Percentiles rank a stretch among this genome's conserved stretches.
Evolutionary conservation across 2,329 filamentous ascomycete species (phyloP).

Genomic region (Aspergillus sp.): DNA sequence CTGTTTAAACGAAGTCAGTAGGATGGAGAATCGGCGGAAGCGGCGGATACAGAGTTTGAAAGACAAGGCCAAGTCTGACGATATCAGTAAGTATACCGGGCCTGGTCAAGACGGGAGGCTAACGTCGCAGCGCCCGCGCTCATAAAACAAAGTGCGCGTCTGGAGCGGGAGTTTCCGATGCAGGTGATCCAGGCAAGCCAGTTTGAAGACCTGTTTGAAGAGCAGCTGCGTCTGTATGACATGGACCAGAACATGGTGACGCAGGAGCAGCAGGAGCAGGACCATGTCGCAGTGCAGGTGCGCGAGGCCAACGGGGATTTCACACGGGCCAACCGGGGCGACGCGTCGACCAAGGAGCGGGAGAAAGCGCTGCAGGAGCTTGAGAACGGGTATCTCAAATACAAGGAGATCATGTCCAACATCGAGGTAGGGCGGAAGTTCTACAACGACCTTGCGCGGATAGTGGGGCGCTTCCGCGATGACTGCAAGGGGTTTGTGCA

Average conservation of each 20-base stretch:
- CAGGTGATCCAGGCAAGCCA: slow-evolving; percentile 78
- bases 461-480: slow-evolving; percentile 77
- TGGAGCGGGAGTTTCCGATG: slow-evolving; percentile 79
- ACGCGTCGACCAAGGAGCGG: slow-evolving; percentile 60
- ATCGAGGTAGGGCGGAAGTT: slow-evolving; percentile 88
- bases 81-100: slow-evolving; percentile 54
- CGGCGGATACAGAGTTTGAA: slow-evolving; percentile 70
- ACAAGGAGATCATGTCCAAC: slow-evolving; percentile 90
- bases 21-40: slow-evolving; percentile 70
- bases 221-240: slow-evolving; percentile 72
- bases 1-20: slow-evolving; percentile 72
- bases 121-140: slow-evolving; percentile 57
- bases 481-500: slow-evolving; percentile 70
- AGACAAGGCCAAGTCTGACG: slow-evolving; percentile 73
- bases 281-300: slow-evolving; percentile 58
- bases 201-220: slow-evolving; percentile 85
- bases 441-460: slow-evolving; percentile 88
- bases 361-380: slow-evolving; percentile 79
- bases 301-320: slow-evolving; percentile 71
- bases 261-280: slow-evolving; percentile 67
- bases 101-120: background rate
- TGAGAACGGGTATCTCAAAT: slow-evolving; percentile 87
- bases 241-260: slow-evolving; percentile 61
- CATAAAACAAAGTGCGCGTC: slow-evolving; percentile 67
- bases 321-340: slow-evolving; percentile 58